Evolutionary conservation across 768 basidiomycete species (phyloP).

Genomic region (Hypholoma fasciculare): DNA sequence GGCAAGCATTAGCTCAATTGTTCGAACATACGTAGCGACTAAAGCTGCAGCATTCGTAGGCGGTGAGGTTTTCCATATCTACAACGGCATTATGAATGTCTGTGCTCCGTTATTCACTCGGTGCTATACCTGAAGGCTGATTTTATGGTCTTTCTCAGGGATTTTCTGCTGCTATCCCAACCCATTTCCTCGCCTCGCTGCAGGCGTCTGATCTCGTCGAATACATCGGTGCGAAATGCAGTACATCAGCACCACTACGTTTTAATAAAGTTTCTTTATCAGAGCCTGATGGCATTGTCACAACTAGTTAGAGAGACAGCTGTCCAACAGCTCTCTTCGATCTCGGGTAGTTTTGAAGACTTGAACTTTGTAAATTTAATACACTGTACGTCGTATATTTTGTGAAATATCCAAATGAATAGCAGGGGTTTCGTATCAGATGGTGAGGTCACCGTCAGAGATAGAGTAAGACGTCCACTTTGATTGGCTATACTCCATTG

Average conservation of each 20-base stretch:
- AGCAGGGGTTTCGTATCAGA: not conserved
- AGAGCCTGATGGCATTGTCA: slow-evolving; percentile 46
- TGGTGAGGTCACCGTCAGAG: too few species aligned
- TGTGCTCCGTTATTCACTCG: not conserved
- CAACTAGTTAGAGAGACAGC: slow-evolving; percentile 29
- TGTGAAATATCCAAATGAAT: not conserved
- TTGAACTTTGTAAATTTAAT: not conserved
- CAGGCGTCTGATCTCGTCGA: slow-evolving; percentile 35
- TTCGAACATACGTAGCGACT: not conserved
- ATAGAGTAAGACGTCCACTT: too few species aligned
- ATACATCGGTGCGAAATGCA: slow-evolving; percentile 41
- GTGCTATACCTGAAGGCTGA: not conserved
- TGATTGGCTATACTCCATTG: too few species aligned
- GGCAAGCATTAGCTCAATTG: slow-evolving; percentile 28
- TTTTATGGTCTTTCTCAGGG: slow-evolving; percentile 18
- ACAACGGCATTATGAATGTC: slow-evolving; percentile 39
- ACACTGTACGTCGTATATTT: not conserved
- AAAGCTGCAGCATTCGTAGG: slow-evolving; percentile 26
- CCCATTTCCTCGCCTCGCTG: slow-evolving; percentile 28
- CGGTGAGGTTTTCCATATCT: slow-evolving; percentile 42
- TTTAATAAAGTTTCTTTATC: not conserved
- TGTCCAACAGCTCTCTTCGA: not conserved
- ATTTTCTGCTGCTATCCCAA: slow-evolving; percentile 29
- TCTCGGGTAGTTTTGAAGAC: not conserved
- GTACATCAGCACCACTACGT: too few species aligned